phyloP scores from a whole-genome alignment of 2,329 filamentous ascomycete species.

The Nothophaeocryptopus gaeumannii region DNA sequence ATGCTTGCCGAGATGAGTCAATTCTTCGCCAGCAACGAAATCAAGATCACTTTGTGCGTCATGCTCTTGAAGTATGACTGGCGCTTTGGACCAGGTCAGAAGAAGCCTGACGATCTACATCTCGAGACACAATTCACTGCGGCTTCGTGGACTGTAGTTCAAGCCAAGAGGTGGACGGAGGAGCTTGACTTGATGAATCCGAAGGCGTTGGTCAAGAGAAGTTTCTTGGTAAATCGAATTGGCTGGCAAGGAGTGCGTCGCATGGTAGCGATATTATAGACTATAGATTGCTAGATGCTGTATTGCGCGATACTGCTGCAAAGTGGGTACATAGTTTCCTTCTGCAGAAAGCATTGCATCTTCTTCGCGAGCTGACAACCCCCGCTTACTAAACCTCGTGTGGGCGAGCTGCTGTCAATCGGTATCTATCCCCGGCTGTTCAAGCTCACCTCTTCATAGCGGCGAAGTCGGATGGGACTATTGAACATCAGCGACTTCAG shows the following conservation, averaged over 20 bases:
- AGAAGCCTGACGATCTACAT: background rate
- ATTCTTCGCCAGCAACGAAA: slow-evolving; percentile 36
- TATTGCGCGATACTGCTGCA: background rate
- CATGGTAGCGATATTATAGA: too few species aligned
- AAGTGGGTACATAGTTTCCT: too few species aligned
- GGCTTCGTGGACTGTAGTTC: background rate
- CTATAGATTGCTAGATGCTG: background rate
- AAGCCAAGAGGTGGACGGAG: background rate
- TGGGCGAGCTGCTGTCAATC: too few species aligned
- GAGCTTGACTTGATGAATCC: slow-evolving; percentile 2
- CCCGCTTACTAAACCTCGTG: too few species aligned
- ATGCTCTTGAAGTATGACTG: slow-evolving; percentile 35
- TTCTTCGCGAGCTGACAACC: too few species aligned
- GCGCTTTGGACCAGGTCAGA: background rate
- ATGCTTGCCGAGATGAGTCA: slow-evolving; percentile 8
- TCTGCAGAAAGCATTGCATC: too few species aligned
- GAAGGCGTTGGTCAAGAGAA: background rate
- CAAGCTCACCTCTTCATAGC: too few species aligned
- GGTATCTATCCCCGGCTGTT: too few species aligned
- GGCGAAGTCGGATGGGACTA: too few species aligned
- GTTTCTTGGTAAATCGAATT: background rate
- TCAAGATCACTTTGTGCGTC: slow-evolving; percentile 36
- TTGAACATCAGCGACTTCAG: too few species aligned
- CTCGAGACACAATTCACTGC: background rate
- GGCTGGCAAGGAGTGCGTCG: background rate